A percentile compares a stretch with the other conserved stretches of the same genome.
Conservation (phyloP, 179 eudicot genomes). For the Silene coronaria region DNA sequence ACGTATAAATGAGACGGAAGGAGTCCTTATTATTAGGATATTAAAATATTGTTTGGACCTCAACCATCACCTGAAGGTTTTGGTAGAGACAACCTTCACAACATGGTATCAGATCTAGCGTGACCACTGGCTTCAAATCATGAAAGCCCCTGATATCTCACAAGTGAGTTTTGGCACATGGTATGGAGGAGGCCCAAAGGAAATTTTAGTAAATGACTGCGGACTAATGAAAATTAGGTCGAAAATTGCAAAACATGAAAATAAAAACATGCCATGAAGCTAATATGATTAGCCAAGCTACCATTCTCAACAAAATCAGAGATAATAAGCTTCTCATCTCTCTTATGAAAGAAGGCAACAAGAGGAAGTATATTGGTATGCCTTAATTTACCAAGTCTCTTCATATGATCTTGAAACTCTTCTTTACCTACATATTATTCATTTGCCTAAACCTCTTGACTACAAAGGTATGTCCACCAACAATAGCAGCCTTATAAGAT, state of each 20-base stretch:
- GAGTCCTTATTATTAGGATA: too few species aligned
- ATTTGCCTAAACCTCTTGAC: conserved; percentile 81
- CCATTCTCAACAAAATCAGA: conserved; percentile 65
- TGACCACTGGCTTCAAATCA: too few species aligned
- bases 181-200: too few species aligned
- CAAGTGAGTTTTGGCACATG: too few species aligned
- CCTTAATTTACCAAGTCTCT: conserved; percentile 56
- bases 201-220: too few species aligned
- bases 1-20: too few species aligned
- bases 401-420: conserved; percentile 74
- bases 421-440: conserved; percentile 62
- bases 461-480: conserved; percentile 46
- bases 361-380: conserved; percentile 71
- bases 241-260: not conserved
- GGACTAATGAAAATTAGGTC: too few species aligned
- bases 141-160: too few species aligned
- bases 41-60: too few species aligned
- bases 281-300: conserved; percentile 80
- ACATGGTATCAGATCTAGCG: too few species aligned
- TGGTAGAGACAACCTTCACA: too few species aligned
- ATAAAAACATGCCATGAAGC: conserved; percentile 60
- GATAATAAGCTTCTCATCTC: conserved; percentile 79
- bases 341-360: conserved; percentile 71
- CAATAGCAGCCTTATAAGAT: conserved; percentile 66
- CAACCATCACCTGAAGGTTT: too few species aligned